Conservation (phyloP, 108 stramenopile genomes). For the Cyclotella choctawhatcheeana region DNA sequence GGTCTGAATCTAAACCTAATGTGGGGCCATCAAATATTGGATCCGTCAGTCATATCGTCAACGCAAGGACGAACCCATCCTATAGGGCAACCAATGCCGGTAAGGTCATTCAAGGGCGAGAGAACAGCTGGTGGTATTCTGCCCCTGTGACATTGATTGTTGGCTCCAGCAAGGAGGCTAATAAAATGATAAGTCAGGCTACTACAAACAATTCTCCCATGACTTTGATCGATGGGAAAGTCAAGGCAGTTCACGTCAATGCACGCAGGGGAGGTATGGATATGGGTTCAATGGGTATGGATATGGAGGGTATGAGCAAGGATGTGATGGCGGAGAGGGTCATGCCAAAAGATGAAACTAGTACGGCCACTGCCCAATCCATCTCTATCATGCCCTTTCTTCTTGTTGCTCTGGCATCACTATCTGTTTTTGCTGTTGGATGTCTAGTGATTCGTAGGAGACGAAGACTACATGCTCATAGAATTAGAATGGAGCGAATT, state of each 20-base stretch:
- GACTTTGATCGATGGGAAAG: constrained; percentile 11
- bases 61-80: constrained; percentile 68
- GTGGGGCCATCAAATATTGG: constrained; percentile 35
- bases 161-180: constrained; percentile 19
- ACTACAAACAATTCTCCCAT: constrained; percentile 23
- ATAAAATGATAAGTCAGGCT: constrained; percentile 14
- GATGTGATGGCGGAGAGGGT: not conserved
- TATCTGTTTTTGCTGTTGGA: not conserved
- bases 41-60: constrained; percentile 75
- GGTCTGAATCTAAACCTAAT: constrained; percentile 32
- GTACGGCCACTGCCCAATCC: not conserved
- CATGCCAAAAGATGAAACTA: not conserved
- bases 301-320: not conserved
- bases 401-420: not conserved
- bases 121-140: constrained; percentile 54
- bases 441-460: constrained; percentile 4
- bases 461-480: not conserved
- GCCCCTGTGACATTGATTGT: constrained; percentile 37
- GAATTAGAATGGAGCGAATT: constrained; percentile 3
- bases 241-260: constrained; percentile 42
- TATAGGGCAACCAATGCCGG: constrained; percentile 48
- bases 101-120: constrained; percentile 40
- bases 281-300: not conserved
- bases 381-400: constrained; percentile 1
- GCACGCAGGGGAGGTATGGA: constrained; percentile 23